Conservation (phyloP, 768 basidiomycete species). For the Gyrodon lividus region DNA sequence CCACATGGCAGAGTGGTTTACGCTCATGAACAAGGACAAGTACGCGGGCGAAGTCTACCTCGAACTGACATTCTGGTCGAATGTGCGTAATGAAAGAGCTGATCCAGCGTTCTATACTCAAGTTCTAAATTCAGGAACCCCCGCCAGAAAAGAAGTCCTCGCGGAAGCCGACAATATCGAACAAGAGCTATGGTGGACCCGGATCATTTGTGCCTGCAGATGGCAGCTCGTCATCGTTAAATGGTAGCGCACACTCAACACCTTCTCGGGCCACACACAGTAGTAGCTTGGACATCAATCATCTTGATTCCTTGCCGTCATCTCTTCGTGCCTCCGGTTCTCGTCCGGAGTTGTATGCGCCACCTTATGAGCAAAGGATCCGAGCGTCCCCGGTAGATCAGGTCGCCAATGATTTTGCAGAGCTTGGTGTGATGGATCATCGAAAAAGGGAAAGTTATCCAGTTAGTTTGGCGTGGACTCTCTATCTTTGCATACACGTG, state of each 20-base stretch:
- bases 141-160: slow-evolving; percentile 68
- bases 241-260: slow-evolving; percentile 19
- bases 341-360: slow-evolving; percentile 67
- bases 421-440: slow-evolving; percentile 54
- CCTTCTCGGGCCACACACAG: slow-evolving; percentile 13
- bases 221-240: slow-evolving; percentile 24
- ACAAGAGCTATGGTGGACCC: slow-evolving; percentile 73
- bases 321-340: slow-evolving; percentile 63
- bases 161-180: slow-evolving; percentile 47
- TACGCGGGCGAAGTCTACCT: slow-evolving; percentile 96
- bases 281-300: slow-evolving; percentile 38
- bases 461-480: slow-evolving; percentile 38
- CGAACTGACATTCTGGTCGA: slow-evolving; percentile 96
- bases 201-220: slow-evolving; percentile 68
- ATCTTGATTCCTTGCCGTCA: slow-evolving; percentile 53
- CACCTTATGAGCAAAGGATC: slow-evolving; percentile 64
- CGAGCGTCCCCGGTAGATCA: slow-evolving; percentile 47
- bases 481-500: background rate
- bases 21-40: slow-evolving; percentile 83
- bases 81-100: slow-evolving; percentile 47
- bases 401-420: slow-evolving; percentile 63
- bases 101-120: slow-evolving; percentile 3
- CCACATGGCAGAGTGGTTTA: slow-evolving; percentile 81
- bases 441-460: slow-evolving; percentile 58
- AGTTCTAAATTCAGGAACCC: slow-evolving; percentile 53